phyloP scores from a whole-genome alignment of 495 filamentous ascomycete species.

The Xylaria scruposa region DNA sequence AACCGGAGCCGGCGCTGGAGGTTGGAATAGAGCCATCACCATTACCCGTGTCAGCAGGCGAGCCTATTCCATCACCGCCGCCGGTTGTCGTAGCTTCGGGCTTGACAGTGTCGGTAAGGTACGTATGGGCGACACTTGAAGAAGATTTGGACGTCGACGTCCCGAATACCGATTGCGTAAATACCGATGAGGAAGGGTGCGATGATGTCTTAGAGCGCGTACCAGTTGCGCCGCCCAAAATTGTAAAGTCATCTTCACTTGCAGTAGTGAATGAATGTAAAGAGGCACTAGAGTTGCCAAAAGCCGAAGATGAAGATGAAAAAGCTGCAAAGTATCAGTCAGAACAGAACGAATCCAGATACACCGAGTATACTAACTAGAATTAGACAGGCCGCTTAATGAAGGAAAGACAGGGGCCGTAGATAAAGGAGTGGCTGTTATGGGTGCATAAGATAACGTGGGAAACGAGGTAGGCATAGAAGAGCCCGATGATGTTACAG shows the following conservation, averaged over 20 bases:
- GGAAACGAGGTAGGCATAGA: constrained; percentile 46
- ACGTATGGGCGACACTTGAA: constrained; percentile 29
- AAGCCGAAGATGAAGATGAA: constrained; percentile 43
- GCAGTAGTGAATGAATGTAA: constrained; percentile 36
- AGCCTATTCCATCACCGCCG: constrained; percentile 19
- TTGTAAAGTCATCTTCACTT: constrained; percentile 30
- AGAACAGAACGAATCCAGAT: neutral
- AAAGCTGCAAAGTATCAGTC: constrained; percentile 36
- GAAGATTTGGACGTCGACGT: constrained; percentile 30
- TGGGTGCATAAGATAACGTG: constrained; percentile 41
- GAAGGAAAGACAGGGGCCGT: constrained; percentile 52
- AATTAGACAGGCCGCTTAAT: constrained; percentile 34
- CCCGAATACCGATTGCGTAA: constrained; percentile 22
- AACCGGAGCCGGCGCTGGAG: constrained; percentile 17
- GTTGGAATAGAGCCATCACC: constrained; percentile 22
- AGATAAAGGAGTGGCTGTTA: constrained; percentile 60
- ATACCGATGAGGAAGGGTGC: constrained; percentile 5
- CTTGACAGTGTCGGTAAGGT: constrained; percentile 22
- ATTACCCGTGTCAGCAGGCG: constrained; percentile 28
- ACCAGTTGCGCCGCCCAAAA: constrained; percentile 21
- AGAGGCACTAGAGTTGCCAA: constrained; percentile 47
- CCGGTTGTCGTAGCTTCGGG: constrained; percentile 18
- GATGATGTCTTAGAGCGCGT: constrained; percentile 10
- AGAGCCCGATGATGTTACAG: constrained; percentile 42
- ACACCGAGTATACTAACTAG: neutral